Evolutionary conservation across 1,284 basidiomycete species (phyloP).

Genomic region (Naganishia sp.): DNA sequence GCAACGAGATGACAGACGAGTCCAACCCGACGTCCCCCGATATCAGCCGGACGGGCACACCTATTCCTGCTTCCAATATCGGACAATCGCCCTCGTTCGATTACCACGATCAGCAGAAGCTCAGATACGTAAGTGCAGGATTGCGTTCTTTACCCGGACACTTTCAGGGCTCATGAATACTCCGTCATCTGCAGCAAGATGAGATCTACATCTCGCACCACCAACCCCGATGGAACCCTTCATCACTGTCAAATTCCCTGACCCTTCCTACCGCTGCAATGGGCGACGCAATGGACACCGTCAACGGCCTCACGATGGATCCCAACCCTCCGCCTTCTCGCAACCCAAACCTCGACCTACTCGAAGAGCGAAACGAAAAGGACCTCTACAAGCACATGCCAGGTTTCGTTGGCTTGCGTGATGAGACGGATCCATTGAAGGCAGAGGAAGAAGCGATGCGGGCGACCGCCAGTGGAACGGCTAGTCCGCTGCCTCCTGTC

Average conservation of each 20-base stretch:
- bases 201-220: conserved; percentile 53
- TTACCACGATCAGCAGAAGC: conserved; percentile 51
- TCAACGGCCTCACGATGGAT: not conserved
- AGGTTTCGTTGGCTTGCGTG: conserved; percentile 9
- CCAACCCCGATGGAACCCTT: conserved; percentile 33
- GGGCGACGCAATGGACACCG: conserved; percentile 1
- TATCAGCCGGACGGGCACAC: conserved; percentile 28
- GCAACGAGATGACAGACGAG: conserved; percentile 3
- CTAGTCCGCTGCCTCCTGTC: conserved; percentile 9
- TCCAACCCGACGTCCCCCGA: conserved; percentile 25
- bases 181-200: conserved; percentile 37
- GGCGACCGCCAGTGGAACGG: conserved; percentile 7
- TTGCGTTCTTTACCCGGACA: not conserved
- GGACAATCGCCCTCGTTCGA: conserved; percentile 50
- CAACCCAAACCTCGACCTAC: conserved; percentile 25
- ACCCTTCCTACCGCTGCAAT: conserved; percentile 18
- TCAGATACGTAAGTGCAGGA: conserved; percentile 39
- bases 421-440: conserved; percentile 27
- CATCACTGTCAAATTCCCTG: conserved; percentile 27
- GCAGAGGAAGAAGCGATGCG: conserved; percentile 17
- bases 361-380: conserved; percentile 23
- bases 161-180: not conserved
- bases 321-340: not conserved
- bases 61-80: conserved; percentile 23
- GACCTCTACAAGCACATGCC: conserved; percentile 16